Base-by-base conservation (phyloP, 768 basidiomycete species). In the Rickenella mellea region DNA sequence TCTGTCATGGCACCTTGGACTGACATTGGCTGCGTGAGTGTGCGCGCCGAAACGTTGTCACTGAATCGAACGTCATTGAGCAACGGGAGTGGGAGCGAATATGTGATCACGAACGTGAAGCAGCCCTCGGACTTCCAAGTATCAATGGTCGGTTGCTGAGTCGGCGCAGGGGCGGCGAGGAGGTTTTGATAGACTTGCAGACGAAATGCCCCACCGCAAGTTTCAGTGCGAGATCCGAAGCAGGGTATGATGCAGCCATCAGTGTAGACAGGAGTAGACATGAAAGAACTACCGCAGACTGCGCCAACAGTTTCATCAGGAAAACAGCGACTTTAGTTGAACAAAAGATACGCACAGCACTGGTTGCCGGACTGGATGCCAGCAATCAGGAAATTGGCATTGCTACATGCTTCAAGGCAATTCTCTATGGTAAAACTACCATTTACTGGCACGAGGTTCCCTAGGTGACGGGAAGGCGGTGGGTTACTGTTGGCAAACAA, bases 71-170 rank as follows among this genome's bases (percentile, higher is more conserved):
- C 83, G 35, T 22, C 30, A 20, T 19, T n/a, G 39, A 21, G 41
- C 38, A 36, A 15, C 2, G 27, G 35, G 26, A n/a, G n/a, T n/a
- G n/a, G n/a, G n/a, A 35, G 40, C 12, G 30, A 49, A 41, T 43
- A 25, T 38, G 37, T 24, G 38, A 21, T 28, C 20, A 52, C 67
- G 45, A 51, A 81, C 83, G 64, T 79, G 62, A 73, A 85, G 55
- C 85, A 88, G n/a, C 85, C 85, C 24, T 85, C 68, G 0, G 76
- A 79, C 5, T 62, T 55, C 83, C 84, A 87, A 22, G 70, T 62
- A 4, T 80, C 83, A 46, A 57, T 65, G 1, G 72, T 74, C 7
- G 63, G 76, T 49, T 75, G 70, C 1, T 67, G 52, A 0, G 63
- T 60, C 3, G 85, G 84, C 9, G 85, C 71, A 1, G 83, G 74